Base-by-base conservation (phyloP, 257 asterid genomes). In the Leptodermis oblonga region DNA sequence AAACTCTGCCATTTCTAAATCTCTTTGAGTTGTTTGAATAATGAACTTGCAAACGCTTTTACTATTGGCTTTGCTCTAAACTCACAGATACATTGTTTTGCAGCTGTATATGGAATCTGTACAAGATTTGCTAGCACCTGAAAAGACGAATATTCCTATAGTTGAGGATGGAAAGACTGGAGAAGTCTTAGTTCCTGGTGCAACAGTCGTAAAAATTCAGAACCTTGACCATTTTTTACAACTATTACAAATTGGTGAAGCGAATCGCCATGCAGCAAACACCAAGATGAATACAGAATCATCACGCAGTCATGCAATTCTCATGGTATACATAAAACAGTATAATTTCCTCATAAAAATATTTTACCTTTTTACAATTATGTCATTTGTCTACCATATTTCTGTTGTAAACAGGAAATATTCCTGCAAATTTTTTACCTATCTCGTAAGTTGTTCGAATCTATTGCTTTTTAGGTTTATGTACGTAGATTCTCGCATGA, bases 71-170 rank as follows among this genome's bases (percentile, higher is more conserved):
- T 22, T 49, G 53, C 49, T 31, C 26, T 48, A 36, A 33, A 39
- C 46, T 36, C 26, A 36, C 5, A 26, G 36, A 26, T 17, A 12
- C 20, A 23, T 62, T 60, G 6, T 66, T 39, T 31, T 31, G 7
- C 79, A 92, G 97, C 76, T 92, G 43, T 92, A 92, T 87, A 83
- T 86, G 95, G 97, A 92, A 78, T 86, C 90, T 39, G 77, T 92
- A 76, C 97, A 92, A 85, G 97, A 92, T 92, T 85, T 92, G 82
- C 96, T 92, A 74, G 90, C 92, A 65, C 96, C 97, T 18, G 94
- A 89, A 69, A 92, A 82, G 81, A 85, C 78, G 33, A 92, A 82
- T 79, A 89, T 92, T 54, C 90, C 94, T 18, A 86, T 92, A 28
- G 86, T 81, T 60, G 96, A 92, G 81, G 96, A 92, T 76, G 89